Conservation (phyloP, 2,329 filamentous ascomycete genomes). For the Nemania sp. region DNA sequence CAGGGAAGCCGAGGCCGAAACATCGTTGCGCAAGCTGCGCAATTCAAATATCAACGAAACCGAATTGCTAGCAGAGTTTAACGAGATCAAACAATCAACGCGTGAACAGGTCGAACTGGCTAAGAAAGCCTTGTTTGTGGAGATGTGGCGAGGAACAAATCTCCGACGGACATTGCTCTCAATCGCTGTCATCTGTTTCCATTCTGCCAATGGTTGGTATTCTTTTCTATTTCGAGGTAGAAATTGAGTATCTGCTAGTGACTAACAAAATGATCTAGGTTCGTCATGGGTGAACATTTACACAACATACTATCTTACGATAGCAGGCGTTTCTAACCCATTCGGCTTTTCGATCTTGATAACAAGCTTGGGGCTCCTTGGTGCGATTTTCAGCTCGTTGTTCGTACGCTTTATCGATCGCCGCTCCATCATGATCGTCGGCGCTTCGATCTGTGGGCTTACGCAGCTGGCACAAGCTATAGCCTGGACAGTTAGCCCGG, state of each 20-base stretch:
- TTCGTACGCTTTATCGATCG: conserved; percentile 39
- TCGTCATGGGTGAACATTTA: conserved; percentile 41
- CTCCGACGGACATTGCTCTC: conserved; percentile 38
- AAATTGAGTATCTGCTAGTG: not conserved
- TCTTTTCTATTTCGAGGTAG: not conserved
- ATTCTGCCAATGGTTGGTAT: conserved; percentile 38
- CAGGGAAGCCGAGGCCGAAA: conserved; percentile 38
- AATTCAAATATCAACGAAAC: conserved; percentile 35
- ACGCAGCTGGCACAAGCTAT: conserved; percentile 41
- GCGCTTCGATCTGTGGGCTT: conserved; percentile 39
- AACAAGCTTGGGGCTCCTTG: conserved; percentile 40
- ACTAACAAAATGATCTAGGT: conserved; percentile 24
- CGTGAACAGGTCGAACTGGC: conserved; percentile 34
- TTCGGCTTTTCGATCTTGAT: conserved; percentile 43
- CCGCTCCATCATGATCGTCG: conserved; percentile 38
- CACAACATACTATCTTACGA: conserved; percentile 40
- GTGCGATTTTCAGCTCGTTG: conserved; percentile 38
- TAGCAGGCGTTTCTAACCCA: conserved; percentile 39
- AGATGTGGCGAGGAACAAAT: conserved; percentile 41
- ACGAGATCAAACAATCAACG: conserved; percentile 38
- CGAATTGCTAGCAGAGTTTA: conserved; percentile 38
- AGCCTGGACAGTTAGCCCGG: conserved; percentile 38
- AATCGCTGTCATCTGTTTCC: conserved; percentile 40
- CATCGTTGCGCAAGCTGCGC: conserved; percentile 35
- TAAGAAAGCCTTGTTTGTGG: conserved; percentile 37